phyloP scores from a whole-genome alignment of 2,329 filamentous ascomycete genomes.

The Fusarium nurragi region DNA sequence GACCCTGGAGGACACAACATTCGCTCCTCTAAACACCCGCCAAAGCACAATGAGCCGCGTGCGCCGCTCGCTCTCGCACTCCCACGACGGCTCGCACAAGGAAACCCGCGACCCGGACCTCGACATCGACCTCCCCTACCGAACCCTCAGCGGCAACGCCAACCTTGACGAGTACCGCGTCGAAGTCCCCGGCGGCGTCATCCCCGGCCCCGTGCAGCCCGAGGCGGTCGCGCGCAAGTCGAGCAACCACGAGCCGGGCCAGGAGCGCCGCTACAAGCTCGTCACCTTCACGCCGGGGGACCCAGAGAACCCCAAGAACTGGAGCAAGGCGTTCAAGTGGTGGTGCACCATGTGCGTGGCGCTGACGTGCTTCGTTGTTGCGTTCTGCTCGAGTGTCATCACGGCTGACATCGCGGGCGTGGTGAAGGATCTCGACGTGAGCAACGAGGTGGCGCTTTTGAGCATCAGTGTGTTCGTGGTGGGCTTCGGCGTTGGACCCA shows the following conservation, averaged over 20 bases:
- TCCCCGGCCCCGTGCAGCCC: slow-evolving; percentile 57
- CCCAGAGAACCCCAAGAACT: slow-evolving; percentile 85
- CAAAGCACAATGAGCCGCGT: slow-evolving; percentile 26
- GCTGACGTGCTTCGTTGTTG: slow-evolving; percentile 77
- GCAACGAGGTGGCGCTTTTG: slow-evolving; percentile 76
- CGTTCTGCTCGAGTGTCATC: slow-evolving; percentile 77
- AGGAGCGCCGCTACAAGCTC: slow-evolving; percentile 58
- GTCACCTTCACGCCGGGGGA: slow-evolving; percentile 75
- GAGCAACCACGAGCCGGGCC: slow-evolving; percentile 17
- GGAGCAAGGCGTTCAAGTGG: slow-evolving; percentile 82
- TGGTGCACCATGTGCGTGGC: slow-evolving; percentile 88
- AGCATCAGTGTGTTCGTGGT: slow-evolving; percentile 81
- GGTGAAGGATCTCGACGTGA: slow-evolving; percentile 70
- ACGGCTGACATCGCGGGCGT: slow-evolving; percentile 78
- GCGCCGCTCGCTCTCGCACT: slow-evolving; percentile 40
- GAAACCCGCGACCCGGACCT: slow-evolving; percentile 53
- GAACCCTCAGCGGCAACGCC: slow-evolving; percentile 67
- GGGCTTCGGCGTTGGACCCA: slow-evolving; percentile 82
- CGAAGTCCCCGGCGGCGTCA: slow-evolving; percentile 70
- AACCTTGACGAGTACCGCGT: slow-evolving; percentile 74
- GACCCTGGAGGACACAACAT: slow-evolving; percentile 34
- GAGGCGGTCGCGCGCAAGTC: slow-evolving; percentile 37
- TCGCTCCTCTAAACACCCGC: slow-evolving; percentile 40
- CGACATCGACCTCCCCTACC: slow-evolving; percentile 70
- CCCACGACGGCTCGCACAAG: slow-evolving; percentile 42